These are phyloP conservation scores for Wallemia ichthyophaga DNA, from an alignment of 1,284 basidiomycete genomes.

Conservation along the genomic window DNA sequence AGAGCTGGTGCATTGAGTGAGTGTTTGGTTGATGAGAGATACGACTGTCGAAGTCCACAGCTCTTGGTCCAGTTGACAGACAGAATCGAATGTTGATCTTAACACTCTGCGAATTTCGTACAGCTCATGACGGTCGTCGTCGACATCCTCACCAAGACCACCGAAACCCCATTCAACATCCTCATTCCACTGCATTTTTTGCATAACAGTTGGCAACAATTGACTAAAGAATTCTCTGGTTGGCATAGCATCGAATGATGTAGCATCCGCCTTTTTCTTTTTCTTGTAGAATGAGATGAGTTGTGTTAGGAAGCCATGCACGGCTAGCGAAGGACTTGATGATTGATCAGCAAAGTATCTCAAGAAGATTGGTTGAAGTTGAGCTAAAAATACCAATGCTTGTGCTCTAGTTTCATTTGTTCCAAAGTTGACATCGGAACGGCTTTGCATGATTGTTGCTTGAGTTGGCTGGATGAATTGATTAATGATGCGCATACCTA, in stretches of 20 bases:
- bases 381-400: slow-evolving; percentile 34
- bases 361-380: slow-evolving; percentile 50
- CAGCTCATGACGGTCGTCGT: slow-evolving; percentile 60
- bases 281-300: slow-evolving; percentile 50
- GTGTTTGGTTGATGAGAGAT: slow-evolving; percentile 36
- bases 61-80: slow-evolving; percentile 46
- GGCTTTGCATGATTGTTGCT: neutral
- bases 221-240: slow-evolving; percentile 53
- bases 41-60: slow-evolving; percentile 43
- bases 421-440: neutral
- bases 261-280: slow-evolving; percentile 31
- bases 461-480: neutral
- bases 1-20: slow-evolving; percentile 29
- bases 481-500: neutral
- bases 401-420: slow-evolving; percentile 23
- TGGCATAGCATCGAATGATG: slow-evolving; percentile 30
- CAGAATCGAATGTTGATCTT: slow-evolving; percentile 27
- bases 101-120: slow-evolving; percentile 50
- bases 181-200: slow-evolving; percentile 30
- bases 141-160: slow-evolving; percentile 46
- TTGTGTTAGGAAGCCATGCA: slow-evolving; percentile 47
- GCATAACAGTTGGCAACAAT: slow-evolving; percentile 46
- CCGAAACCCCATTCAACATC: slow-evolving; percentile 67
- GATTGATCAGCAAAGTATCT: slow-evolving; percentile 68
- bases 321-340: slow-evolving; percentile 53